phyloP scores from a whole-genome alignment of 495 filamentous ascomycete species.

The Cudoniella acicularis region DNA sequence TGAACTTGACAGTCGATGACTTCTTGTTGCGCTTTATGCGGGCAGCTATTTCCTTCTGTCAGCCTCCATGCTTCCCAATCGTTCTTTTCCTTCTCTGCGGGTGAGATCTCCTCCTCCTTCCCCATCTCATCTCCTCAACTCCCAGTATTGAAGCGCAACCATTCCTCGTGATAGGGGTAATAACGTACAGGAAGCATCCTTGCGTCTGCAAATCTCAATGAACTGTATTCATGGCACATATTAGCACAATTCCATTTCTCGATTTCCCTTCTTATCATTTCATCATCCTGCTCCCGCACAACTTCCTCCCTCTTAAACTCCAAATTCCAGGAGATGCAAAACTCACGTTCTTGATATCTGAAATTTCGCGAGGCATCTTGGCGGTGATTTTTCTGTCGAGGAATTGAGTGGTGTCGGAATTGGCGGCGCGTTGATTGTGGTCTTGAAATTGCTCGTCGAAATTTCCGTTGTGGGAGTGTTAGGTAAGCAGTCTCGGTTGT shows the following conservation, averaged over 20 bases:
- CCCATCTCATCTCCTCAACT: background rate
- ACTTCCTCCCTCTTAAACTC: background rate
- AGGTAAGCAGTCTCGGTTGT: slow-evolving; percentile 21
- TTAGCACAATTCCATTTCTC: slow-evolving; percentile 3
- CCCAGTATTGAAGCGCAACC: too few species aligned
- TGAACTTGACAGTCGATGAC: slow-evolving; percentile 95
- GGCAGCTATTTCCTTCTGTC: slow-evolving; percentile 63
- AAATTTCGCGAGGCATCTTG: slow-evolving; percentile 96
- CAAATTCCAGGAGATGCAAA: background rate
- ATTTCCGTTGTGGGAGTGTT: slow-evolving; percentile 21
- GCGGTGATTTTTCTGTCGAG: slow-evolving; percentile 27
- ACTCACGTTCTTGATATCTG: slow-evolving; percentile 85
- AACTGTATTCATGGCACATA: slow-evolving; percentile 53
- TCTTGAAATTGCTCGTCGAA: slow-evolving; percentile 16
- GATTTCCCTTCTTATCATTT: background rate
- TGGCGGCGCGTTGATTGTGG: background rate
- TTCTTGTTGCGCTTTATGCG: slow-evolving; percentile 95
- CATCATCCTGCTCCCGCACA: background rate
- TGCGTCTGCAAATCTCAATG: slow-evolving; percentile 99
- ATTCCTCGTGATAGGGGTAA: slow-evolving; percentile 3
- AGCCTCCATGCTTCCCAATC: slow-evolving; percentile 23
- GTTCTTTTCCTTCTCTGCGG: background rate
- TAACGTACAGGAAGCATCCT: slow-evolving; percentile 76
- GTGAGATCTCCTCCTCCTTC: slow-evolving; percentile 2
- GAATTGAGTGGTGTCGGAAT: slow-evolving; percentile 3